These are phyloP conservation scores for Flammula alnicola DNA, from an alignment of 1,284 basidiomycete genomes.

Conservation along the genomic window DNA sequence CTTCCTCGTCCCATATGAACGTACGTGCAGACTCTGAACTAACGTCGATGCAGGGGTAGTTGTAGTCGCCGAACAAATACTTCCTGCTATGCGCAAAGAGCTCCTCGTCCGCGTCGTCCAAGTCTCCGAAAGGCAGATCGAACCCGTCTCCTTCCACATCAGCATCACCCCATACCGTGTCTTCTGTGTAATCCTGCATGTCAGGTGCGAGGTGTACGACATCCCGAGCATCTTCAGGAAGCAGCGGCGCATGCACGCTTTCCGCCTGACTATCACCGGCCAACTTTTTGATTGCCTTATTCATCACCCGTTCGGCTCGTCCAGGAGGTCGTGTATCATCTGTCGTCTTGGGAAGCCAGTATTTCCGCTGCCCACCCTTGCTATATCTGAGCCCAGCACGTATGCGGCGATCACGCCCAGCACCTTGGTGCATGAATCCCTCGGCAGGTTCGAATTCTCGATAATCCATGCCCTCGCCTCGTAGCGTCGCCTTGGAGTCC, in stretches of 20 bases:
- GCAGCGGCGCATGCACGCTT: constrained; percentile 79
- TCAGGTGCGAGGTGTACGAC: constrained; percentile 72
- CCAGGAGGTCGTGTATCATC: constrained; percentile 47
- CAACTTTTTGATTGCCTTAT: constrained; percentile 46
- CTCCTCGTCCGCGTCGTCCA: constrained; percentile 68
- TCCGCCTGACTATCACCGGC: constrained; percentile 54
- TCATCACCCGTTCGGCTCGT: constrained; percentile 44
- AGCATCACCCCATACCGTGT: constrained; percentile 40
- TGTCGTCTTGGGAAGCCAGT: constrained; percentile 82
- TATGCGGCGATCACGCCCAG: constrained; percentile 82
- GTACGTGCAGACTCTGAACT: constrained; percentile 72
- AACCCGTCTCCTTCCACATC: constrained; percentile 60
- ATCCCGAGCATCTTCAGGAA: constrained; percentile 66
- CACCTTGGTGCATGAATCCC: constrained; percentile 88
- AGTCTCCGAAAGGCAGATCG: constrained; percentile 66
- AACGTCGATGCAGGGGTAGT: constrained; percentile 89
- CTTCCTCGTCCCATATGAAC: constrained; percentile 75
- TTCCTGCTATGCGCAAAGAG: constrained; percentile 73
- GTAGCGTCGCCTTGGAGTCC: constrained; percentile 84
- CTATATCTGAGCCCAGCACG: constrained; percentile 90
- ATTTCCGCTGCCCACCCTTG: constrained; percentile 86
- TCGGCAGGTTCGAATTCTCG: constrained; percentile 95
- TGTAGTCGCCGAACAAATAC: constrained; percentile 91
- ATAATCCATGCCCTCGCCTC: constrained; percentile 92
- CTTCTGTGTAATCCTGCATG: constrained; percentile 48